phyloP scores from a whole-genome alignment of 495 filamentous ascomycete species.

The Hypoxylon intermedium region DNA sequence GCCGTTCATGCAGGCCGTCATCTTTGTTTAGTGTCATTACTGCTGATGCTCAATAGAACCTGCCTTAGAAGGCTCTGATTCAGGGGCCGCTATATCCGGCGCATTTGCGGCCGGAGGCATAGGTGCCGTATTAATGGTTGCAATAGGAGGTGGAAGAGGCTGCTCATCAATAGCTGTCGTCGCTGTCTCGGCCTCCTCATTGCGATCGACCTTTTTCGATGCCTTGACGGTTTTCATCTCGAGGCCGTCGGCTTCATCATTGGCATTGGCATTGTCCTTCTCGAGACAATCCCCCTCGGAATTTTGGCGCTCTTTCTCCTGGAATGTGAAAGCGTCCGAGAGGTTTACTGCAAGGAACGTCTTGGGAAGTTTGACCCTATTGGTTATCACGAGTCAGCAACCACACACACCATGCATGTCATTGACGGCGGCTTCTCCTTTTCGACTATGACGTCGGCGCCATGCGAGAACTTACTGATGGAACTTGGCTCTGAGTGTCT shows the following conservation, averaged over 20 bases:
- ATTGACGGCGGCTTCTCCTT: background rate
- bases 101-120: constrained; percentile 39
- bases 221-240: constrained; percentile 39
- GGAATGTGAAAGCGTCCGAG: constrained; percentile 70
- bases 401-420: constrained; percentile 2
- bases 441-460: constrained; percentile 16
- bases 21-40: constrained; percentile 32
- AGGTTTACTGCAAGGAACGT: constrained; percentile 91
- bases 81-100: constrained; percentile 31
- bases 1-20: constrained; percentile 35
- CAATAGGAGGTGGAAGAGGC: constrained; percentile 33
- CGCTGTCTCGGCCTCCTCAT: constrained; percentile 23
- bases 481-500: constrained; percentile 92
- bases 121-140: constrained; percentile 34
- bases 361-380: constrained; percentile 90
- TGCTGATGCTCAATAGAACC: constrained; percentile 18
- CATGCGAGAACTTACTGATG: constrained; percentile 71
- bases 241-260: constrained; percentile 37
- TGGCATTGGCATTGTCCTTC: constrained; percentile 33
- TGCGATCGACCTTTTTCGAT: constrained; percentile 21
- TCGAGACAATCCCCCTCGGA: constrained; percentile 43
- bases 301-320: constrained; percentile 55
- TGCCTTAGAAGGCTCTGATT: constrained; percentile 27
- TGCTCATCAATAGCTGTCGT: constrained; percentile 20
- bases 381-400: constrained; percentile 18